phyloP scores from a whole-genome alignment of 2,329 filamentous ascomycete genomes.

The Colletotrichum nymphaeae region DNA sequence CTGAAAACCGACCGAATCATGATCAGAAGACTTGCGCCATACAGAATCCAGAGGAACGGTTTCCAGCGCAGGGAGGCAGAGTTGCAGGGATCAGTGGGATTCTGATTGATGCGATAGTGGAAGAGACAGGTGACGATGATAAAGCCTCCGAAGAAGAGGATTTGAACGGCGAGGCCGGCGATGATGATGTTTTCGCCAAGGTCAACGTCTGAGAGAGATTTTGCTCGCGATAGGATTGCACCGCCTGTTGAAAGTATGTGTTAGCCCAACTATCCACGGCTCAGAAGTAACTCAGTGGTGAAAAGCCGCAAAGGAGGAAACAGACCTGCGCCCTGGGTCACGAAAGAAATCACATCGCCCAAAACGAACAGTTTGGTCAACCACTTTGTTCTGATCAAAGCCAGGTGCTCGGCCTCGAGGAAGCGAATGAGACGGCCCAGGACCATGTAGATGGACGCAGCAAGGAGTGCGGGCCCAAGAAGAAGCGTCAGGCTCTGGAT shows the following conservation, averaged over 20 bases:
- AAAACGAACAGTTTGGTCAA: slow-evolving; percentile 34
- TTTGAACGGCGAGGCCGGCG: slow-evolving; percentile 61
- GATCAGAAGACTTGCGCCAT: slow-evolving; percentile 50
- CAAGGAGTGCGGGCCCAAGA: slow-evolving; percentile 21
- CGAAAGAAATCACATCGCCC: slow-evolving; percentile 31
- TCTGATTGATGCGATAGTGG: slow-evolving; percentile 43
- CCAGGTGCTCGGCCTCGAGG: background rate
- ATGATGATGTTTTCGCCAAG: slow-evolving; percentile 57
- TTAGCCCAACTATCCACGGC: no score
- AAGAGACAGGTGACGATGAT: slow-evolving; percentile 56
- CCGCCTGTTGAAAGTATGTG: background rate
- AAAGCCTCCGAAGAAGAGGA: slow-evolving; percentile 64
- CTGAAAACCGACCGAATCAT: slow-evolving; percentile 57
- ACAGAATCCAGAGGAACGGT: slow-evolving; percentile 44
- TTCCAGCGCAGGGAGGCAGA: slow-evolving; percentile 40
- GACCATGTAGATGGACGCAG: slow-evolving; percentile 32
- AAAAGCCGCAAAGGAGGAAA: background rate
- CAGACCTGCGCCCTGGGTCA: slow-evolving; percentile 16
- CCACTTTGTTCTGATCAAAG: slow-evolving; percentile 41
- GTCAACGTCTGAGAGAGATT: background rate
- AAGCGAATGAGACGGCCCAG: slow-evolving; percentile 20
- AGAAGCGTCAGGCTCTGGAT: slow-evolving; percentile 21
- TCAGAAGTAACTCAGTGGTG: background rate
- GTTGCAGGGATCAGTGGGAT: slow-evolving; percentile 35
- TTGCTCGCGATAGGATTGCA: background rate